These are phyloP conservation scores for Boletellus ananiceps DNA, from an alignment of 768 basidiomycete genomes.

Conservation along the genomic window DNA sequence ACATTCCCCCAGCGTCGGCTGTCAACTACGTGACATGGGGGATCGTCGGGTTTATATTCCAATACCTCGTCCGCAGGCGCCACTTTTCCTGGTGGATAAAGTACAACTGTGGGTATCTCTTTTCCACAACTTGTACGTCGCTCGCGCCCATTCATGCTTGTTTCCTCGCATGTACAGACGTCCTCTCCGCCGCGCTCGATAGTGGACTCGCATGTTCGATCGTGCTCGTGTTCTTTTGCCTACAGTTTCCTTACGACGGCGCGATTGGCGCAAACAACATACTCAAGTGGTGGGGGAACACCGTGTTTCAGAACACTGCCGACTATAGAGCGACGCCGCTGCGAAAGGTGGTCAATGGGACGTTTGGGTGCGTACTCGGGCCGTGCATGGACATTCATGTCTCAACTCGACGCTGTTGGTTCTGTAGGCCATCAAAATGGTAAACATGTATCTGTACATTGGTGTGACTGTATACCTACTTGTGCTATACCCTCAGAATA, in stretches of 20 bases:
- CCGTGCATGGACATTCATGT: neutral
- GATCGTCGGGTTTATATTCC: slow-evolving; percentile 64
- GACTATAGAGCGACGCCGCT: slow-evolving; percentile 15
- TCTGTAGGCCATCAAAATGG: slow-evolving; percentile 16
- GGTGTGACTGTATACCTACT: too few relatives aligned
- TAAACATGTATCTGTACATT: neutral
- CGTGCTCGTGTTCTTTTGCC: slow-evolving; percentile 53
- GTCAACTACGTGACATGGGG: slow-evolving; percentile 66
- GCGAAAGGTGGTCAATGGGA: slow-evolving; percentile 6
- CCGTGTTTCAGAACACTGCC: slow-evolving; percentile 23
- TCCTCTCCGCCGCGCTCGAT: slow-evolving; percentile 68
- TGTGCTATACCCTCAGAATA: too few relatives aligned
- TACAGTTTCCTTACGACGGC: slow-evolving; percentile 62
- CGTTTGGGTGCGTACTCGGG: slow-evolving; percentile 27
- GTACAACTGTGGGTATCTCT: slow-evolving; percentile 32
- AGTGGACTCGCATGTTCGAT: slow-evolving; percentile 60
- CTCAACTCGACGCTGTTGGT: neutral
- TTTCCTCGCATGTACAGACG: slow-evolving; percentile 33
- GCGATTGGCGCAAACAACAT: slow-evolving; percentile 51
- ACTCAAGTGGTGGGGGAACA: slow-evolving; percentile 62
- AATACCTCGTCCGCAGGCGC: slow-evolving; percentile 55
- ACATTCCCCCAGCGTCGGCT: slow-evolving; percentile 63
- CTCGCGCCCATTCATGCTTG: neutral
- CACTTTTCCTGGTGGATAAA: slow-evolving; percentile 71
- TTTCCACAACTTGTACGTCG: slow-evolving; percentile 6